A percentile compares a stretch with the other conserved stretches of the same genome.
Evolutionary conservation across 495 filamentous ascomycete genomes (phyloP).

Genomic region (Aspergillus campestris): DNA sequence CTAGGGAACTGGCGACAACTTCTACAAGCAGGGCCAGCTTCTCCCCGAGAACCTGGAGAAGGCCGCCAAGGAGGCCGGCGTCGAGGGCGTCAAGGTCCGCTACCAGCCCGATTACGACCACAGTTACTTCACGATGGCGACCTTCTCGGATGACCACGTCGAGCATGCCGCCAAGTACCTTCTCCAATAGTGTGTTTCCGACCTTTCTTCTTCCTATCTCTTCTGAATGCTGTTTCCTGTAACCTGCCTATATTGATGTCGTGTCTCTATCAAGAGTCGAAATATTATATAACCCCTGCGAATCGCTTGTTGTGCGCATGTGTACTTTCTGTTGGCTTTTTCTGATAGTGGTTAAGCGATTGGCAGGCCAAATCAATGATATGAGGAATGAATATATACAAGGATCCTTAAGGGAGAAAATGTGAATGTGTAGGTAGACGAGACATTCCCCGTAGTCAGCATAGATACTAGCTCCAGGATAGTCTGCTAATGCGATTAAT

Average conservation of each 20-base stretch:
- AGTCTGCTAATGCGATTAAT: too few species aligned
- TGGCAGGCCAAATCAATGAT: constrained; percentile 5
- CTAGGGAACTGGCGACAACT: constrained; percentile 83
- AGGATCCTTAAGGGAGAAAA: too few species aligned
- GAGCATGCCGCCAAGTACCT: constrained; percentile 84
- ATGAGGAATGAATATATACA: neutral
- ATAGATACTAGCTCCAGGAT: too few species aligned
- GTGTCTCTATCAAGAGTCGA: neutral
- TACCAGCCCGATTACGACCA: constrained; percentile 95
- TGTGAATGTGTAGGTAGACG: too few species aligned
- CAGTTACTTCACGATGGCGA: constrained; percentile 89
- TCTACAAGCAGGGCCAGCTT: constrained; percentile 88
- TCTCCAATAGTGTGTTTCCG: constrained; percentile 43
- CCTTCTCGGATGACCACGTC: constrained; percentile 83
- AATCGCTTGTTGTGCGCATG: too few species aligned
- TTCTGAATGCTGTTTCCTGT: neutral
- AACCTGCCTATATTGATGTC: neutral
- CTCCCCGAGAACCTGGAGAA: constrained; percentile 87
- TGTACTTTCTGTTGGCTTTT: neutral
- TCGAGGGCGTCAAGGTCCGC: constrained; percentile 57
- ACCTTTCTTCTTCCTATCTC: constrained; percentile 4
- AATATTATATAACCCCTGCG: neutral
- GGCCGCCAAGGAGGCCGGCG: constrained; percentile 64
- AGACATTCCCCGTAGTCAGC: too few species aligned
- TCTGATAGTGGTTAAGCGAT: constrained; percentile 10